phyloP scores from a whole-genome alignment of 768 basidiomycete species.

The Termitomyces sp. region DNA sequence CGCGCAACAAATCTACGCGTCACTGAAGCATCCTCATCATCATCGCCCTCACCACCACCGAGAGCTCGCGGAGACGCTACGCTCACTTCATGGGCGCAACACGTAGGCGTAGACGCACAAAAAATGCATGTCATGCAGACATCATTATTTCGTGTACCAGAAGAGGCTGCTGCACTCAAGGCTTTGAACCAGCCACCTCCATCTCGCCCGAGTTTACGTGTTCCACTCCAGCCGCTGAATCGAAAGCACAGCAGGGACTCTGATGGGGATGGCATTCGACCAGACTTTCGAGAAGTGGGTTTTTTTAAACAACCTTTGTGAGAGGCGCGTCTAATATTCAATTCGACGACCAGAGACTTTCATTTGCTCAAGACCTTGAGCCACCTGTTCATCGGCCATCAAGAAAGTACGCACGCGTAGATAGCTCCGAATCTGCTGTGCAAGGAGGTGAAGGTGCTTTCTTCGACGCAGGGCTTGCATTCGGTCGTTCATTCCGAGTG shows the following conservation, averaged over 20 bases:
- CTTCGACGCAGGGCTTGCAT: constrained; percentile 79
- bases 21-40: constrained; percentile 28
- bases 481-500: constrained; percentile 86
- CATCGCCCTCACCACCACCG: constrained; percentile 30
- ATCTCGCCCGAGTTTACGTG: constrained; percentile 28
- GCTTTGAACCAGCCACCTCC: constrained; percentile 46
- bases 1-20: constrained; percentile 20
- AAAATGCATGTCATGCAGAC: constrained; percentile 94
- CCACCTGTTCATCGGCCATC: constrained; percentile 69
- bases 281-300: constrained; percentile 57
- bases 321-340: constrained; percentile 5
- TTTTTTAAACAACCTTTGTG: neutral
- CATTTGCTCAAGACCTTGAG: constrained; percentile 73
- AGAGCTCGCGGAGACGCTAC: constrained; percentile 38
- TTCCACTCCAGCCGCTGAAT: constrained; percentile 38
- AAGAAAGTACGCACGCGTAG: constrained; percentile 77
- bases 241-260: constrained; percentile 80
- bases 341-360: constrained; percentile 51
- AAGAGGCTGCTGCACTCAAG: constrained; percentile 65
- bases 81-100: constrained; percentile 69
- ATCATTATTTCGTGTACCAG: constrained; percentile 75
- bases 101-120: constrained; percentile 77
- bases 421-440: constrained; percentile 61
- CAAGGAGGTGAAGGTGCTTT: constrained; percentile 60
- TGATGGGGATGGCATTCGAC: constrained; percentile 63